Percentiles rank a stretch among this genome's conserved stretches.
Conservation (phyloP, 1,139 yeast species). For the Geotrichum reessii region DNA sequence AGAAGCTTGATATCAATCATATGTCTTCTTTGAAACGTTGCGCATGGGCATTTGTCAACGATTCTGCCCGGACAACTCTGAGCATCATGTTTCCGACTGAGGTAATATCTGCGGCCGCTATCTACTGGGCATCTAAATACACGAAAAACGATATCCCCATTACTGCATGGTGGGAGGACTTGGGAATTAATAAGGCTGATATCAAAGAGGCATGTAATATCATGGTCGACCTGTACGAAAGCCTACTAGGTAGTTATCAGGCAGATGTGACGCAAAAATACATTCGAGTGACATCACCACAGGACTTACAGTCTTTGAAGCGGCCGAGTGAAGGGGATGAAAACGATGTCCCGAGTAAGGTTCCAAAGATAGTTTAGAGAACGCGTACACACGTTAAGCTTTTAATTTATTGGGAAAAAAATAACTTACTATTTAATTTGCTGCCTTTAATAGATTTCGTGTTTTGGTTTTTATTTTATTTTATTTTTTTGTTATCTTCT, state of each 20-base stretch:
- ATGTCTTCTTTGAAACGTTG: conserved; percentile 29
- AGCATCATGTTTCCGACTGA: conserved; percentile 32
- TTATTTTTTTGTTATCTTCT: background rate
- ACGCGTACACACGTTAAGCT: background rate
- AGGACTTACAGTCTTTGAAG: conserved; percentile 6
- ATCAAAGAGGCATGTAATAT: conserved; percentile 31
- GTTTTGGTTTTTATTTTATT: background rate
- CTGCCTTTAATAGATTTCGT: background rate
- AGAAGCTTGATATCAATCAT: conserved; percentile 26
- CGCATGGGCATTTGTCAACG: conserved; percentile 41
- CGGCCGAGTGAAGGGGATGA: conserved; percentile 5
- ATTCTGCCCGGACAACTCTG: conserved; percentile 37
- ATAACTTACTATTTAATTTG: background rate
- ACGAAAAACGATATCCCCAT: conserved; percentile 21
- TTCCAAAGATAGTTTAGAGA: background rate
- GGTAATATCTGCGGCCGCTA: conserved; percentile 37
- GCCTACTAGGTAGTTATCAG: conserved; percentile 14
- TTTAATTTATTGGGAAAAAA: background rate
- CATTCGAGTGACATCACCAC: conserved; percentile 14
- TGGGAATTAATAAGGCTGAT: conserved; percentile 25
- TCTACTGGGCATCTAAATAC: conserved; percentile 36
- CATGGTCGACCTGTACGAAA: conserved; percentile 33
- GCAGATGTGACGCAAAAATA: conserved; percentile 16
- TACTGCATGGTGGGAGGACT: conserved; percentile 30
- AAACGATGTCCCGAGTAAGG: background rate